Percentiles rank a stretch among this genome's conserved stretches.
These are phyloP conservation scores for Diaporthe capsici DNA, from an alignment of 2,329 filamentous ascomycete genomes.

Conservation along the genomic window DNA sequence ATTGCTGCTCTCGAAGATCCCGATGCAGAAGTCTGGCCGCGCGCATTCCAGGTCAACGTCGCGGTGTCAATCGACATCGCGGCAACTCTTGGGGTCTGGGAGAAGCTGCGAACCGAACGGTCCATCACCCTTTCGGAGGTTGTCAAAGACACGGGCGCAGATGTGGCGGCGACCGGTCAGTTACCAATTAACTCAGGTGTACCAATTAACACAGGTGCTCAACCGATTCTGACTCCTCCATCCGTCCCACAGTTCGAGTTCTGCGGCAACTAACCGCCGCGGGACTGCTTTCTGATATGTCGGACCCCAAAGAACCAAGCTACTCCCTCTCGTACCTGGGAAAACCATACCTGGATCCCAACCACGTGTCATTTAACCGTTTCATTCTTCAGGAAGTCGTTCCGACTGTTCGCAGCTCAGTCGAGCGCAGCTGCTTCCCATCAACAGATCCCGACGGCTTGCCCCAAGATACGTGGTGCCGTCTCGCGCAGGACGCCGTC, in stretches of 20 bases:
- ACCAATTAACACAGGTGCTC: accelerated
- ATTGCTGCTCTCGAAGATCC: slow-evolving; percentile 6
- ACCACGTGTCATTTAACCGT: slow-evolving; percentile 16
- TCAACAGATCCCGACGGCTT: too few relatives aligned
- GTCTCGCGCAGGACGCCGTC: background rate
- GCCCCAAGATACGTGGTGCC: background rate
- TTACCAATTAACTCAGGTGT: background rate
- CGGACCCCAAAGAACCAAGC: background rate
- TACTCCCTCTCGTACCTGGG: slow-evolving; percentile 6
- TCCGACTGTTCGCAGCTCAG: background rate
- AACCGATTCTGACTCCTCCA: background rate
- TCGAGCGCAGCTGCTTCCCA: slow-evolving; percentile 2
- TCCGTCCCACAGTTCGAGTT: background rate
- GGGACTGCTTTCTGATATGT: background rate
- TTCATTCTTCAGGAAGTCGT: slow-evolving; percentile 17
- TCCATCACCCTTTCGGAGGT: background rate
- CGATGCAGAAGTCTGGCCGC: slow-evolving; percentile 30
- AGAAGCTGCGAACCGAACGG: background rate
- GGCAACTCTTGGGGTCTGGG: slow-evolving; percentile 19
- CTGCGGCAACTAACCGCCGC: slow-evolving; percentile 24
- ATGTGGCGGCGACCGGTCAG: background rate
- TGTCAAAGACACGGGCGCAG: background rate
- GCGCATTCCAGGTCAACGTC: slow-evolving; percentile 31
- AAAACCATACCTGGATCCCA: slow-evolving; percentile 7
- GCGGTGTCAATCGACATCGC: slow-evolving; percentile 12